Evolutionary conservation across 2,329 filamentous ascomycete genomes (phyloP), one percentile per base, ranked within the genome.

Genomic region (Aspergillus fischeri): DNA sequence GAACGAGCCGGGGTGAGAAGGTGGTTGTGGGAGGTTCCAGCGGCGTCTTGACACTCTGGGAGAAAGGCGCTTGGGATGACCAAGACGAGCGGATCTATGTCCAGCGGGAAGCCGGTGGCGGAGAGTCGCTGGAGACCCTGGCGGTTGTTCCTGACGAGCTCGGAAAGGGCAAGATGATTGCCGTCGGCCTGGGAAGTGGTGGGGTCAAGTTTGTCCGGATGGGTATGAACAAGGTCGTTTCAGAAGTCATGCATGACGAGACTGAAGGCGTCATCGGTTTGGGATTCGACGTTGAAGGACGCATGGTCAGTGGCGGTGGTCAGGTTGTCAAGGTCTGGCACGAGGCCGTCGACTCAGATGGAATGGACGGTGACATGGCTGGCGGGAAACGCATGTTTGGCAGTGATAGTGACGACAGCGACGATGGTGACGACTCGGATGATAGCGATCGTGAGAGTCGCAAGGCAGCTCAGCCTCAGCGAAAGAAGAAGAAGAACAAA

Each of bases 51-150:
- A 97, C 92, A 4, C 78, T 97, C 6, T 99, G 94, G 92, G 93
- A 99, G 73, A 89, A 88, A 64, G 93, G 93, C 1, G 86, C 90
- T 0, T 97, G 94, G 93, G 92, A 96, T 68, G 93, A 97, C 72
- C 91, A 96, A 72, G 90, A 95, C 65, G 92, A 96, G 75, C 84
- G 92, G 53, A 89, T 97, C 66, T 85, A 89, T 51, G 85, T 97
- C 8, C 87, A 91, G 63, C 74, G 77, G 28, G 78, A 76, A 24
- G 76, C 80, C 9, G 83, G 80, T 20, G 88, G 85, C 8, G 90
- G 85, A 48, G 92, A 95, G 72, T 91, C 89, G 58, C 77, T 97
- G 45, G 93, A 97, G 68, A 83, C 86, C n/a, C 78, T 97, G 59
- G 81, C 85, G 1, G 75, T 88, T 53, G 79, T 94, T 20, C 91